Conservation (phyloP, 441 rosid genomes). For the Pelargonium fulgidum region DNA sequence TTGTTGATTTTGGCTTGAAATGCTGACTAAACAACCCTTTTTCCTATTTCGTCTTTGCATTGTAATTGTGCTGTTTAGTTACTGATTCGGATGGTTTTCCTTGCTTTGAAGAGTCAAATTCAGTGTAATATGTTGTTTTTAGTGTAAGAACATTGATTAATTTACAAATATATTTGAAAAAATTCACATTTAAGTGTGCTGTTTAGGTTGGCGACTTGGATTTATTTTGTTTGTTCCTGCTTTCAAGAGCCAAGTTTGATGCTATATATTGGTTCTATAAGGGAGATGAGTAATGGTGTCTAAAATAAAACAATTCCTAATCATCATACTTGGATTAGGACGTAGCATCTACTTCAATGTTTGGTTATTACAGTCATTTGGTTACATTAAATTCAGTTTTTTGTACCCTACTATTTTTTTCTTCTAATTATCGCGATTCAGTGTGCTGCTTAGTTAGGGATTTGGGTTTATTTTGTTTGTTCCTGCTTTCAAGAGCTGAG, state of each 20-base stretch:
- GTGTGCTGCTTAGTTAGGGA: slow-evolving; percentile 15
- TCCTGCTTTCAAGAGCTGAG: background rate
- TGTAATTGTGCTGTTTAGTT: too few relatives aligned
- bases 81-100: too few relatives aligned
- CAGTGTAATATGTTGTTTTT: too few relatives aligned
- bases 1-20: background rate
- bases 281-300: background rate
- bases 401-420: too few relatives aligned
- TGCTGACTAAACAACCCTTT: background rate
- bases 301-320: background rate
- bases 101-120: too few relatives aligned
- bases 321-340: background rate
- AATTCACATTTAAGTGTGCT: background rate
- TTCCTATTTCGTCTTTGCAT: background rate
- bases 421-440: background rate
- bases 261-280: background rate
- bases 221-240: background rate
- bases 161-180: too few relatives aligned
- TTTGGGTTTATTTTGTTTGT: background rate
- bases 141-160: too few relatives aligned
- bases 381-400: too few relatives aligned
- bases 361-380: background rate
- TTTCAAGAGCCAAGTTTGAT: background rate
- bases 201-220: background rate
- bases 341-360: background rate